phyloP scores from a whole-genome alignment of 202 grass and related monocot genomes.

The Saccharum hybrid region DNA sequence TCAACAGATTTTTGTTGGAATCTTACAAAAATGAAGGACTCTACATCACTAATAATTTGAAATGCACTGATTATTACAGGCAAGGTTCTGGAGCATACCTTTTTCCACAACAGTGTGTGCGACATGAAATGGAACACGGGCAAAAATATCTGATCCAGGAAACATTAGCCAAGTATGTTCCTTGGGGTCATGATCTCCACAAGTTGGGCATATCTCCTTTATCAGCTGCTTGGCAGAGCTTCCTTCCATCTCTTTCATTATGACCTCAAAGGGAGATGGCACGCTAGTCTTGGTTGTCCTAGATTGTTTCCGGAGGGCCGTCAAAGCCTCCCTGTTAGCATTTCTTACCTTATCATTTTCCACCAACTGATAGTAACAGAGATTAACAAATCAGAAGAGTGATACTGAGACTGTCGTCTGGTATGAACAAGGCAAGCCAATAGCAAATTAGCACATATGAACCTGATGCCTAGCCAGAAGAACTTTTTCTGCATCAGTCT shows the following conservation, averaged over 20 bases:
- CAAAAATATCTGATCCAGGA: conserved; percentile 86
- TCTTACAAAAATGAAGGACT: not conserved
- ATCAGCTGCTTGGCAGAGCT: conserved; percentile 59
- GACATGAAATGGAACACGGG: conserved; percentile 80
- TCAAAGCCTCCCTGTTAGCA: conserved; percentile 76
- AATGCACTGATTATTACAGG: conserved; percentile 7
- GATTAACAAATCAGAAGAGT: conserved; percentile 11
- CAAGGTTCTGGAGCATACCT: conserved; percentile 44
- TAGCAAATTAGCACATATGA: not conserved
- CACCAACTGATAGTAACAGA: conserved; percentile 64
- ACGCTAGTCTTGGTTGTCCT: conserved; percentile 78
- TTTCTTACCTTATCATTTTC: conserved; percentile 87
- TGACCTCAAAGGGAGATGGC: conserved; percentile 69
- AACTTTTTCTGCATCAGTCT: conserved; percentile 73
- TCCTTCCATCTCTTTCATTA: conserved; percentile 81
- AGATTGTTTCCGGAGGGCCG: conserved; percentile 70
- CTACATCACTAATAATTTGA: not conserved
- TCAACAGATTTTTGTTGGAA: not conserved
- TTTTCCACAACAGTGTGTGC: conserved; percentile 72
- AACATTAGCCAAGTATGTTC: conserved; percentile 85
- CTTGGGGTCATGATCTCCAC: conserved; percentile 57
- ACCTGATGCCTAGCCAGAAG: conserved; percentile 89
- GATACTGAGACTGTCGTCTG: not conserved
- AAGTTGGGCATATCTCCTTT: conserved; percentile 80
- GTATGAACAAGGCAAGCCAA: not conserved